phyloP scores from a whole-genome alignment of 1,139 yeast genomes.

The Kodamaea sp. region DNA sequence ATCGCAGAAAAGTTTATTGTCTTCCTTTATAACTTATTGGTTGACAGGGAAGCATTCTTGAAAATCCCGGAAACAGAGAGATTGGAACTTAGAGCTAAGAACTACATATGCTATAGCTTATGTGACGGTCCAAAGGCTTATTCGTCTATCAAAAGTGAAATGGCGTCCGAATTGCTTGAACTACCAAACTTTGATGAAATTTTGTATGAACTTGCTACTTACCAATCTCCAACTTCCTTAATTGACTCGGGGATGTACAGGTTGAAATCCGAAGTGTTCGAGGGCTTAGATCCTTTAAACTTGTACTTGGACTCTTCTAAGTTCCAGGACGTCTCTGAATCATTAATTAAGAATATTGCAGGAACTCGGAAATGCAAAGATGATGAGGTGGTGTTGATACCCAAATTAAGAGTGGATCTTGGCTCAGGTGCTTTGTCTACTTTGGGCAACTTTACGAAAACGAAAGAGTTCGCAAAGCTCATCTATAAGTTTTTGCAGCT shows the following conservation, averaged over 20 bases:
- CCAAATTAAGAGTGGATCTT: slow-evolving; percentile 19
- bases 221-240: slow-evolving; percentile 42
- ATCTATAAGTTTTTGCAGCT: slow-evolving; percentile 56
- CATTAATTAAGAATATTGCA: slow-evolving; percentile 29
- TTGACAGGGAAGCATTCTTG: slow-evolving; percentile 54
- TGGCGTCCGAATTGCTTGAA: slow-evolving; percentile 38
- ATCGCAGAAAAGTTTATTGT: slow-evolving; percentile 56
- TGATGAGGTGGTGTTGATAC: slow-evolving; percentile 44
- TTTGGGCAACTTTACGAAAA: slow-evolving; percentile 55
- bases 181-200: slow-evolving; percentile 39
- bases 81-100: slow-evolving; percentile 27
- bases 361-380: slow-evolving; percentile 30
- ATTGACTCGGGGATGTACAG: slow-evolving; percentile 45
- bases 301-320: slow-evolving; percentile 35
- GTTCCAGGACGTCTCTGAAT: slow-evolving; percentile 36
- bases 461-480: slow-evolving; percentile 54
- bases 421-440: slow-evolving; percentile 28
- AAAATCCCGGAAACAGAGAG: slow-evolving; percentile 25
- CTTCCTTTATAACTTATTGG: slow-evolving; percentile 56
- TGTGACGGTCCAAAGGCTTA: slow-evolving; percentile 57
- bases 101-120: slow-evolving; percentile 47
- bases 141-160: slow-evolving; percentile 42
- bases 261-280: slow-evolving; percentile 42
- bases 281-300: slow-evolving; percentile 41
- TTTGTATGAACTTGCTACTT: slow-evolving; percentile 42